Percentiles rank a stretch among this genome's conserved stretches.
These are phyloP conservation scores for Globisporangium acanthophoron DNA, from an alignment of 352 stramenopile genomes.

Conservation along the genomic window DNA sequence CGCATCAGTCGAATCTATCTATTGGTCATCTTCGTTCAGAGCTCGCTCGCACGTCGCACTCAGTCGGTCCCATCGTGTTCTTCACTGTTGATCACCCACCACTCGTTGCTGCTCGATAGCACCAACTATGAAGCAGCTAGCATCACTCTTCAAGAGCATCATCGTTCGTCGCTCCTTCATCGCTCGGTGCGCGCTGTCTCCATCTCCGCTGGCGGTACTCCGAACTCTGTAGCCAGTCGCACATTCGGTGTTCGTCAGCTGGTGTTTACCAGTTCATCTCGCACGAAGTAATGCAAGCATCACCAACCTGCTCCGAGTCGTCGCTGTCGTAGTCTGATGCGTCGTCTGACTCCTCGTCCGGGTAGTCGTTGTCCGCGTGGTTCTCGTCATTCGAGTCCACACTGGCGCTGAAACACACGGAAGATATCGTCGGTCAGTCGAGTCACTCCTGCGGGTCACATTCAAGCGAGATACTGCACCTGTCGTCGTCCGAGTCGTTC, in stretches of 20 bases:
- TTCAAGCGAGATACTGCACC: slow-evolving; percentile 28
- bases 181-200: slow-evolving; percentile 9
- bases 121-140: too few species aligned
- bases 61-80: too few species aligned
- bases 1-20: too few species aligned
- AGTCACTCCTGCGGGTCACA: neutral
- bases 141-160: neutral
- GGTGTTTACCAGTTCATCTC: too few species aligned
- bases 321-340: slow-evolving; percentile 30
- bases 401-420: slow-evolving; percentile 38
- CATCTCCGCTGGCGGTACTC: slow-evolving; percentile 10
- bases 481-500: slow-evolving; percentile 62
- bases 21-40: too few species aligned
- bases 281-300: neutral
- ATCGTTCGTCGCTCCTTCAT: slow-evolving; percentile 12
- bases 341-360: slow-evolving; percentile 60
- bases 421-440: neutral
- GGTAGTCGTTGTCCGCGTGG: slow-evolving; percentile 75
- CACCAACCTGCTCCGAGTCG: slow-evolving; percentile 28
- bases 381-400: slow-evolving; percentile 84
- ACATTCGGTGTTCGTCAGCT: neutral
- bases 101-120: too few species aligned
- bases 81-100: too few species aligned
- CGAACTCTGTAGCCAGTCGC: slow-evolving; percentile 4
- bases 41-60: too few species aligned